phyloP scores from a whole-genome alignment of 1,139 yeast species.

The Candida anutae region DNA sequence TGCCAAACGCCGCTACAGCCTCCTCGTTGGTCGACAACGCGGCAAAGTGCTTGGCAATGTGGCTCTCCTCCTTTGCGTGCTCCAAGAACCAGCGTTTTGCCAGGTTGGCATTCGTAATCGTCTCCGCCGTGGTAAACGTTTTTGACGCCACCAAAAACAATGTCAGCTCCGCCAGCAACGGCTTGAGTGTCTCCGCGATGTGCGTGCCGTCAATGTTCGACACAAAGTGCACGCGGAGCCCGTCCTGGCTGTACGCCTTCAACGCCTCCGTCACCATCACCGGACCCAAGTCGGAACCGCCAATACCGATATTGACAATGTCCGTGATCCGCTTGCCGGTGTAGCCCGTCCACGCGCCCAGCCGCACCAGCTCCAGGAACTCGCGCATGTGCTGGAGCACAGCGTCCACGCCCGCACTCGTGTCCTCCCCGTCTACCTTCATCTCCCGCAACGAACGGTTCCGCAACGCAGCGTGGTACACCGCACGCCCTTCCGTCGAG shows the following conservation, averaged over 20 bases:
- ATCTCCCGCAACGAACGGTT: constrained; percentile 77
- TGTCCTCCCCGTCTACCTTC: constrained; percentile 85
- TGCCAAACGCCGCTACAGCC: constrained; percentile 91
- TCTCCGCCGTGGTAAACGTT: constrained; percentile 98
- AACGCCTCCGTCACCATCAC: constrained; percentile 99
- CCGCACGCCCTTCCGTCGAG: constrained; percentile 94
- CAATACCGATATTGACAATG: constrained; percentile 95
- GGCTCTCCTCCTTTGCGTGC: constrained; percentile 55
- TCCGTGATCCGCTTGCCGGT: constrained; percentile 91
- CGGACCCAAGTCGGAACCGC: constrained; percentile 98
- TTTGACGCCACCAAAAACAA: constrained; percentile 92
- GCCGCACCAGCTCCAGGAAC: constrained; percentile 80
- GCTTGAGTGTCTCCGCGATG: constrained; percentile 81
- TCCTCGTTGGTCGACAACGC: constrained; percentile 90
- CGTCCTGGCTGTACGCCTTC: constrained; percentile 76
- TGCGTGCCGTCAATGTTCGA: constrained; percentile 98
- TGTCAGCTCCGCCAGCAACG: constrained; percentile 81
- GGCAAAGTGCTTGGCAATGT: constrained; percentile 94
- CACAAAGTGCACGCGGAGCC: constrained; percentile 80
- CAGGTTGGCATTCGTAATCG: constrained; percentile 88
- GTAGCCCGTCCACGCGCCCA: constrained; percentile 95
- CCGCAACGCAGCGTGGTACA: constrained; percentile 92
- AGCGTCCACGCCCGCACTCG: constrained; percentile 80
- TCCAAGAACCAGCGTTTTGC: constrained; percentile 92
- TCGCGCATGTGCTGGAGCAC: constrained; percentile 95